Evolutionary conservation across 73 alveolate genomes (phyloP).

Genomic region (Paramecium sexaurelia): DNA sequence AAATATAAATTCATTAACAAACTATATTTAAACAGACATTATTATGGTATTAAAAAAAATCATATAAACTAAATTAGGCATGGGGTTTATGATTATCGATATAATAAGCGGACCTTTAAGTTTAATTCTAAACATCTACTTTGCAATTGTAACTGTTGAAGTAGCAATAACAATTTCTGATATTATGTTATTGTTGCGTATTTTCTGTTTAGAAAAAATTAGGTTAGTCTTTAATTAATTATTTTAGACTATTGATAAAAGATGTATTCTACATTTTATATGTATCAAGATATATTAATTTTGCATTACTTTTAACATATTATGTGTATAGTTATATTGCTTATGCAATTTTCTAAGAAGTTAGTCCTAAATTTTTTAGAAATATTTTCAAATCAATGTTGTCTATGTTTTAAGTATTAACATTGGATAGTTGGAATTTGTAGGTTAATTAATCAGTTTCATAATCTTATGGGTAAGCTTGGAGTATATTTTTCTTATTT

Average conservation of each 20-base stretch:
- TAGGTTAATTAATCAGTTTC: slow-evolving; percentile 54
- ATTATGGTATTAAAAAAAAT: neutral
- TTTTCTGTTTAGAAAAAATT: slow-evolving; percentile 46
- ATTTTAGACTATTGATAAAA: neutral
- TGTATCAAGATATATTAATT: slow-evolving; percentile 37
- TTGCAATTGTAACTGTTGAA: neutral
- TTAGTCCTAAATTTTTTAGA: slow-evolving; percentile 54
- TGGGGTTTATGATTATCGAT: neutral
- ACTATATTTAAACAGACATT: neutral
- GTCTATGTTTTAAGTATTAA: slow-evolving; percentile 46
- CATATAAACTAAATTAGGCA: too few species aligned
- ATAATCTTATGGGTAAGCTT: neutral
- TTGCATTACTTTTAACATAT: slow-evolving; percentile 8
- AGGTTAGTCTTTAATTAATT: neutral
- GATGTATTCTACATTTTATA: slow-evolving; percentile 31
- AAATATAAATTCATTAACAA: neutral
- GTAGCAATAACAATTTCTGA: neutral
- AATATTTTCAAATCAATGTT: slow-evolving; percentile 34
- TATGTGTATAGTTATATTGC: slow-evolving; percentile 47
- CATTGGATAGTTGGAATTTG: slow-evolving; percentile 41
- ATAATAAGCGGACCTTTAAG: slow-evolving; percentile 15
- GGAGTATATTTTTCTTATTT: slow-evolving; percentile 37
- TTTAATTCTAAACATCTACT: neutral
- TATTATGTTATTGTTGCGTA: slow-evolving; percentile 17
- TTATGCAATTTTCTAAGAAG: neutral